Base-by-base conservation (phyloP, 2,329 filamentous ascomycete species). In the Pestalotiopsis fici region DNA sequence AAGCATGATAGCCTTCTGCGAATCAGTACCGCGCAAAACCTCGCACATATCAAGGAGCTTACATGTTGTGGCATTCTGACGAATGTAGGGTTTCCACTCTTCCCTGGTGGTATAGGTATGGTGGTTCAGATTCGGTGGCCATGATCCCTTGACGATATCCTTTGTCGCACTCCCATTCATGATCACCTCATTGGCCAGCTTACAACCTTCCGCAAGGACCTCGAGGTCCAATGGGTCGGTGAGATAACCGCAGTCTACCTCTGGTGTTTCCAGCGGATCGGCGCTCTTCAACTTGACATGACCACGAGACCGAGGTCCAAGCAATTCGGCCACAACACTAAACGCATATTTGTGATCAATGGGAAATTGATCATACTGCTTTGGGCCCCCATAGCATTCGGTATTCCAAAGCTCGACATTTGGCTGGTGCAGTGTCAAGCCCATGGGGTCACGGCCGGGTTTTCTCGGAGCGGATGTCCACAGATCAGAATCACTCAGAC, bases 391-490 rank as follows among this genome's bases (percentile, higher is more conserved):
- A 70, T 89, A 90, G 71, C 86, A 86, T 73, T 90, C 88, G 0
- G 88, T 90, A 37, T 83, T 87, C 77, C 89, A 90, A 76, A 89
- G 86, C 71, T 91, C 89, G 61, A 89, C 74, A 71, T 90, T 88
- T 0, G 89, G 87, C 72, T 91, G 89, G 5, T 77, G 75, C 0
- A 80, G 77, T 0, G 83, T 84, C 18, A 91, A 78, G 21, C 86
- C 87, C 88, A 91, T 91, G 0, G 89, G 87, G 71, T 91, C 89
- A 4, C 88, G 85, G 3, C 85, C 86, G 28, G 81, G 75, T 43
- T 78, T 65, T 5, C 83, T 80, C 0, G 81, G 77, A 0, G 87
- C 85, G 4, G 81, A 77, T 2, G 80, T 80, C 89, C 89, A 91
- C 6, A 88, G 71, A 3, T 83, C 79, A 1, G 85, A 84, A 70